phyloP scores from a whole-genome alignment of 441 rosid species.

The Aleurites moluccanus region DNA sequence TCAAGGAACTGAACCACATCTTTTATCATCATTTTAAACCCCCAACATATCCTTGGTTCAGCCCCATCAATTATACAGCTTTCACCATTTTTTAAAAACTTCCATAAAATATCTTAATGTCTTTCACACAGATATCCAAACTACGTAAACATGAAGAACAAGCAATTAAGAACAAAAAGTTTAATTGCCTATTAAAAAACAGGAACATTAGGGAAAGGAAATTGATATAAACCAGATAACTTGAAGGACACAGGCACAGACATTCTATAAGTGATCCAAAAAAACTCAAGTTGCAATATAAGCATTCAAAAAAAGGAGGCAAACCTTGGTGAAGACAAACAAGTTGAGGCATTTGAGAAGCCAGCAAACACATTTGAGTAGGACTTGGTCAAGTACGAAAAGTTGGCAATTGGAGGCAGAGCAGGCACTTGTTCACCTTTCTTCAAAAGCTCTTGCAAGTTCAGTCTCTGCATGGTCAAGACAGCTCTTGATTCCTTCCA shows the following conservation, averaged over 20 bases:
- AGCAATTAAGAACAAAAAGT: neutral
- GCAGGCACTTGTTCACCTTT: constrained; percentile 72
- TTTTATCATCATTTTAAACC: neutral
- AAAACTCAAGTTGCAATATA: neutral
- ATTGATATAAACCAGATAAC: neutral
- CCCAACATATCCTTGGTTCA: neutral
- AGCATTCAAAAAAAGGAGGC: constrained; percentile 2
- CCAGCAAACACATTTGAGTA: constrained; percentile 81
- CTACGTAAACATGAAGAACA: neutral
- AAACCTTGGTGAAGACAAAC: constrained; percentile 52
- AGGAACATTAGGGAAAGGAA: neutral
- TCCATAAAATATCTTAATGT: neutral
- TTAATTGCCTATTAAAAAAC: neutral
- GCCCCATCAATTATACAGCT: neutral
- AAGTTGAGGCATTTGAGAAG: constrained; percentile 43
- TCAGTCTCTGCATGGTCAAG: constrained; percentile 76
- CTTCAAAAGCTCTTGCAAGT: constrained; percentile 68
- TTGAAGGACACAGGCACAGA: neutral
- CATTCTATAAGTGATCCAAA: neutral
- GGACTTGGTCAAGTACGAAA: constrained; percentile 78
- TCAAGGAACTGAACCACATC: neutral
- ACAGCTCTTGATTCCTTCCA: constrained; percentile 80
- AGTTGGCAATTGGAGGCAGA: constrained; percentile 64
- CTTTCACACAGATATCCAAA: constrained; percentile 8
- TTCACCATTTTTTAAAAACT: neutral